These are phyloP conservation scores for Escallonia rubra DNA, from an alignment of 129 eudicot species.

Conservation along the genomic window DNA sequence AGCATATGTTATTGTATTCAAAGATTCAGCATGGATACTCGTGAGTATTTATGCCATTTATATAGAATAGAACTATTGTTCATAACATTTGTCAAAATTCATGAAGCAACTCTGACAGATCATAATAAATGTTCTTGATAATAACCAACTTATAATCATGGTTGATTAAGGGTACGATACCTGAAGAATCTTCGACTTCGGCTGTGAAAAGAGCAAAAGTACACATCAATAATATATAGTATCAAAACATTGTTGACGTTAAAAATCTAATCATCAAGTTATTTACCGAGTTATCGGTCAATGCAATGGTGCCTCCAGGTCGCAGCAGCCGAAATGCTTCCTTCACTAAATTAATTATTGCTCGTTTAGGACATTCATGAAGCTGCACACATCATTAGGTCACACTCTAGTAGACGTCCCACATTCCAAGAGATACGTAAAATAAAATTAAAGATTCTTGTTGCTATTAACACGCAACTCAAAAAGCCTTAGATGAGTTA, in stretches of 20 bases:
- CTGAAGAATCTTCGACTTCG: slow-evolving; percentile 97
- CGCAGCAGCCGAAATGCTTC: slow-evolving; percentile 92
- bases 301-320: slow-evolving; percentile 92
- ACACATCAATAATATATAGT: slow-evolving; percentile 11
- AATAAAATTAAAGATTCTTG: too few relatives aligned
- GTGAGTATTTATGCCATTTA: not conserved
- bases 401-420: too few relatives aligned
- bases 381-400: slow-evolving; percentile 33
- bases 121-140: not conserved
- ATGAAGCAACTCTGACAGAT: not conserved
- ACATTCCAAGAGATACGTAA: too few relatives aligned
- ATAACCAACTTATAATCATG: not conserved
- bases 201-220: slow-evolving; percentile 49
- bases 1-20: not conserved
- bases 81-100: not conserved
- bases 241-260: not conserved
- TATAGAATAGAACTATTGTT: not conserved
- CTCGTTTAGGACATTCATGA: slow-evolving; percentile 92
- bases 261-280: not conserved
- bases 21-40: not conserved
- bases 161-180: slow-evolving; percentile 30
- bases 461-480: too few relatives aligned
- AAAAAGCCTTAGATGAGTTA: too few relatives aligned
- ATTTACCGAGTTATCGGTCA: slow-evolving; percentile 88
- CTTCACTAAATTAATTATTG: slow-evolving; percentile 64